Conservation (phyloP, 2,329 filamentous ascomycete genomes). For the Stagonosporopsis cucurbitacearum region DNA sequence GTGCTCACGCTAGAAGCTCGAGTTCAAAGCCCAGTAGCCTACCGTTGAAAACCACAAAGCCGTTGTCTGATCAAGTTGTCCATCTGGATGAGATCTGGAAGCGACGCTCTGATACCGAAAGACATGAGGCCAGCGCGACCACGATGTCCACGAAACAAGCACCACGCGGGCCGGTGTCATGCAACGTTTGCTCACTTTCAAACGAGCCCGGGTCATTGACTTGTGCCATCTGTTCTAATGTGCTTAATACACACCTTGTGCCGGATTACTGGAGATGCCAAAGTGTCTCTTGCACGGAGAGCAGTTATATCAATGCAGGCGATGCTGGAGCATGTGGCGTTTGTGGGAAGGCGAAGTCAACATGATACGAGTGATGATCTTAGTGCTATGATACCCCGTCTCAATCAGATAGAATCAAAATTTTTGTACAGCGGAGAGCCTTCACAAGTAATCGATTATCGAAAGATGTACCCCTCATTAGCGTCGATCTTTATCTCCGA, state of each 20-base stretch:
- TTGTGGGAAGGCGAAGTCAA: slow-evolving; percentile 58
- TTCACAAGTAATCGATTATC: background rate
- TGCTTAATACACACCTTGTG: slow-evolving; percentile 64
- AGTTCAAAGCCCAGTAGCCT: background rate
- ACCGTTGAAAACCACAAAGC: background rate
- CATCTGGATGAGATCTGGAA: slow-evolving; percentile 31
- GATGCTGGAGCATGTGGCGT: slow-evolving; percentile 74
- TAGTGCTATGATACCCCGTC: background rate
- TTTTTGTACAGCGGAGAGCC: background rate
- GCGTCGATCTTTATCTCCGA: background rate
- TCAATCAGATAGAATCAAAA: background rate
- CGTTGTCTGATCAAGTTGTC: slow-evolving; percentile 14
- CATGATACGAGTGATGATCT: background rate
- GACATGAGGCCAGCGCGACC: background rate
- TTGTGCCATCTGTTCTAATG: slow-evolving; percentile 74
- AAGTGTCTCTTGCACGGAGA: slow-evolving; percentile 61
- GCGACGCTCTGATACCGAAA: slow-evolving; percentile 13
- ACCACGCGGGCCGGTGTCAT: slow-evolving; percentile 39
- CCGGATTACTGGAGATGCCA: slow-evolving; percentile 69
- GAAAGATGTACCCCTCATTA: background rate
- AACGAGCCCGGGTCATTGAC: slow-evolving; percentile 64
- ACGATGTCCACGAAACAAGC: slow-evolving; percentile 3
- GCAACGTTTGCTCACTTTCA: slow-evolving; percentile 71
- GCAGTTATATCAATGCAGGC: slow-evolving; percentile 69
- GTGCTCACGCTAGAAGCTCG: background rate